Percentiles rank a stretch among this genome's conserved stretches.
phyloP scores from a whole-genome alignment of 176 grass and related monocot genomes.

The Secale cereale region DNA sequence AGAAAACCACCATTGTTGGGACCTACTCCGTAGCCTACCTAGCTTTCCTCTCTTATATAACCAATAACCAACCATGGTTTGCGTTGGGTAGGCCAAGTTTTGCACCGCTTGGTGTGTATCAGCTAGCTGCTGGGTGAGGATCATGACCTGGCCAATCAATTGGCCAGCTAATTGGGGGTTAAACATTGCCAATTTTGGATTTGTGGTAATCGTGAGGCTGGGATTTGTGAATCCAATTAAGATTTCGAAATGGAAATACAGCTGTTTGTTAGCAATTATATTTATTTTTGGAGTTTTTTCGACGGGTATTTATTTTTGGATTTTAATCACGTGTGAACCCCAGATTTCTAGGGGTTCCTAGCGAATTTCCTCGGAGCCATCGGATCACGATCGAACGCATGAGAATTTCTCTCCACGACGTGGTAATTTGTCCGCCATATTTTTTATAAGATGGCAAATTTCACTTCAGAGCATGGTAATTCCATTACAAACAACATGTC shows the following conservation, averaged over 20 bases:
- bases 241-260: neutral
- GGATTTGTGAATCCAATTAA: neutral
- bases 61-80: neutral
- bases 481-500: too few relatives aligned
- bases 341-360: too few relatives aligned
- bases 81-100: neutral
- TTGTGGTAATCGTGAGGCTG: neutral
- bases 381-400: too few relatives aligned
- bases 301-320: too few relatives aligned
- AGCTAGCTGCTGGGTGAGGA: neutral
- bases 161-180: neutral
- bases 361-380: too few relatives aligned
- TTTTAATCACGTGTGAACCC: too few relatives aligned
- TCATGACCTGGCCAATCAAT: neutral
- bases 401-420: too few relatives aligned
- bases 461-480: too few relatives aligned
- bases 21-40: neutral
- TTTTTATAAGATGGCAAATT: too few relatives aligned
- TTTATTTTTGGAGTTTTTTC: too few relatives aligned
- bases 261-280: neutral
- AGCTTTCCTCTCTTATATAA: neutral
- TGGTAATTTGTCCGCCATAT: too few relatives aligned
- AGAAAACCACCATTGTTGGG: slow-evolving; percentile 13
- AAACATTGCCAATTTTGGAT: neutral
- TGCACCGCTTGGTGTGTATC: neutral